Evolutionary conservation across 2,329 filamentous ascomycete species (phyloP), one percentile per base, ranked within the genome.

Genomic region (Fusarium guadeloupense): DNA sequence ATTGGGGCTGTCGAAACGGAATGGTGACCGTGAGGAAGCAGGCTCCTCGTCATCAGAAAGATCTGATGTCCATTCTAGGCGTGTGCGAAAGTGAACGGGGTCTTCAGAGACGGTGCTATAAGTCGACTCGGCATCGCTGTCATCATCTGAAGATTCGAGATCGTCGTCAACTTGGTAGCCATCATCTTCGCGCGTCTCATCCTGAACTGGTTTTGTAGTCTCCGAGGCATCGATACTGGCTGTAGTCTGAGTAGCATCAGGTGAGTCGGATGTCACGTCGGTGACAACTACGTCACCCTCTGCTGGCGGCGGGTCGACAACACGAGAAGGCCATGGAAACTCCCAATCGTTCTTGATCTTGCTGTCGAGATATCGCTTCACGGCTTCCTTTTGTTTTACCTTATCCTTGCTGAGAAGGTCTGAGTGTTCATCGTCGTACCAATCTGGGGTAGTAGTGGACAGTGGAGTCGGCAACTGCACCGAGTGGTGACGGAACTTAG

Each of bases 341-440:
- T 77, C 75, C 87, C 86, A 89, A 68, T 88, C 85, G 58, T 79
- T 80, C 58, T 80, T 82, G 34, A 89, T 76, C 62, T 81, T 84
- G 19, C 80, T 78, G 4, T 76, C 73, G 2, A 89, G 74, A 63
- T 83, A 84, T 44, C 77, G 81, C 67, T 78, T 84, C 30, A 89
- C 82, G 12, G 86, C 86, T 34, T 86, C 84, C 69, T 88, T 89
- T 65, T 87, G 84, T 74, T 83, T 86, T 21, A 73, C 59, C 71
- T 88, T 88, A 70, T 89, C 86, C 68, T 79, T 83, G 71, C 83
- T 87, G 43, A 86, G 73, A 6, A 89, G 78, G 68, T 89, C 86
- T 17, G 83, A 80, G 58, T 88, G 83, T 66, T 86, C 83, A 66
- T 86, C 78, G 37, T 75, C 71, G n/a, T 69, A 67, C 76, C 76